Base-by-base conservation (phyloP, 441 rosid genomes). In the Viola pubescens region DNA sequence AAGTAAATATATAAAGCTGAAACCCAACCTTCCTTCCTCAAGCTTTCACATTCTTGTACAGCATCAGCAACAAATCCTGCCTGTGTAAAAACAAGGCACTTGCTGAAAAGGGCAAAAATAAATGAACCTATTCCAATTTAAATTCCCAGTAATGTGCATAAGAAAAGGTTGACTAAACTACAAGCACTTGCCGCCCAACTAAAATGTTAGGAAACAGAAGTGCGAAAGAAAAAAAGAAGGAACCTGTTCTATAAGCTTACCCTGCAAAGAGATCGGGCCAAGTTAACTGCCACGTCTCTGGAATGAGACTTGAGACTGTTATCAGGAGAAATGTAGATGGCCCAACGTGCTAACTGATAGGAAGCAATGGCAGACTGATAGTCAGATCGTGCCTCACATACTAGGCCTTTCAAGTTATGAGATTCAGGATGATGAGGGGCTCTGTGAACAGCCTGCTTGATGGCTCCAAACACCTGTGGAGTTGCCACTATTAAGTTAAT, bases 401-500 rank as follows among this genome's bases (percentile, higher is more conserved):
- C 83, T 52, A 94, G 81, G 59, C 97, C 97, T 54, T 83, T 80
- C 66, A 94, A 73, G 70, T 94, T 89, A 76, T 88, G 97, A 52
- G 96, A 73, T 73, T 89, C 96, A 1, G 94, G 81, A 77, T 73
- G 81, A 47, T 81, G 76, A 60, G 96, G 98, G 60, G 82, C 87
- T 37, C 80, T 88, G 72, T 84, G 89, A 66, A 89, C 88, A 41
- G 97, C 98, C 79, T 86, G 98, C 65, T 82, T 80, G 63, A 88
- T 83, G 67, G 95, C 89, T 67, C 87, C 92, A 67, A 80, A 77
- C 60, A 94, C 95, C 98, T 94, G 83, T 65, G 60, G 14, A 67
- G 66, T 66, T 54, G 65, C 66, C 60, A 64, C 50, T 63, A 62
- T 59, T n/a, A 58, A 54, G 7, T 16, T 53, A 14, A 13, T 10